These are phyloP conservation scores for Plantago rigida DNA, from an alignment of 305 asterid species.

Conservation along the genomic window DNA sequence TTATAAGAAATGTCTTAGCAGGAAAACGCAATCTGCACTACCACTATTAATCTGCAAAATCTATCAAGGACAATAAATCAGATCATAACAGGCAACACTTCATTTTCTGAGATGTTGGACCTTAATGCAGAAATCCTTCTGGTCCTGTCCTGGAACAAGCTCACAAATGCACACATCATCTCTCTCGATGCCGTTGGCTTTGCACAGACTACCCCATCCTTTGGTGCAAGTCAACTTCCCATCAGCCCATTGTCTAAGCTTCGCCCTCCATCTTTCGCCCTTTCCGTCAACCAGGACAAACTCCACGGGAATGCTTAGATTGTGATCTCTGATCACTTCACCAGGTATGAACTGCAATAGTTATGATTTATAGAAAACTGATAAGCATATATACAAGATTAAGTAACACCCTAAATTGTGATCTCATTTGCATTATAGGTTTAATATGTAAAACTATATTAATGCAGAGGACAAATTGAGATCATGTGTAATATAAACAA, in stretches of 20 bases:
- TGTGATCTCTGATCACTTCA: constrained; percentile 22
- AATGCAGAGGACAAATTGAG: background rate
- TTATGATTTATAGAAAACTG: background rate
- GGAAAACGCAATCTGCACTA: too few species aligned
- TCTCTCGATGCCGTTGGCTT: constrained; percentile 24
- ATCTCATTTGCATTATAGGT: too few species aligned
- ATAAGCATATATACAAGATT: too few species aligned
- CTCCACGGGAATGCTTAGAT: constrained; percentile 15
- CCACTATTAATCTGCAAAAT: too few species aligned
- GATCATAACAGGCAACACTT: background rate
- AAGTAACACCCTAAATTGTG: too few species aligned
- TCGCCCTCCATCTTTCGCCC: constrained; percentile 24
- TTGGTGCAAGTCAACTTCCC: constrained; percentile 33
- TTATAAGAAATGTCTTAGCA: too few species aligned
- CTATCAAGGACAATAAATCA: too few species aligned
- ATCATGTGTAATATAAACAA: background rate
- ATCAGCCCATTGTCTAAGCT: constrained; percentile 28
- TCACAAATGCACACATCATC: constrained; percentile 36
- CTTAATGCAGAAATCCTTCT: background rate
- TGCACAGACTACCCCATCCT: constrained; percentile 41
- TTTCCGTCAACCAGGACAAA: constrained; percentile 26
- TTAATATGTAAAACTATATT: too few species aligned
- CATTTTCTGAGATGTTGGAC: constrained; percentile 5
- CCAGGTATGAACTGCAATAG: constrained; percentile 30
- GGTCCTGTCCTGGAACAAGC: constrained; percentile 20